Conservation (phyloP, 1,284 basidiomycete genomes). For the Meira miltonrushii region DNA sequence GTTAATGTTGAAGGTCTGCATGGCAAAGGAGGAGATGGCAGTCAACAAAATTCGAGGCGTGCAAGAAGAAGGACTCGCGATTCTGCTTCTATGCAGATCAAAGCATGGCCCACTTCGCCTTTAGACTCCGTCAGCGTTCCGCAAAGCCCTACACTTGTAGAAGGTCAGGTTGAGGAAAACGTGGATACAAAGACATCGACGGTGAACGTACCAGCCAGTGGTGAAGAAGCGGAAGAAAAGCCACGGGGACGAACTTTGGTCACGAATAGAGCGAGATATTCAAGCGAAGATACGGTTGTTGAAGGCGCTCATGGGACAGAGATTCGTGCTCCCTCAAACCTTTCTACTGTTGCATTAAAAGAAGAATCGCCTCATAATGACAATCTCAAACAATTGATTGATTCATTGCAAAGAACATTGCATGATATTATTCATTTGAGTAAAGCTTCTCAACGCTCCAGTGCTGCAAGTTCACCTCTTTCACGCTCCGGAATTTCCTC, state of each 20-base stretch:
- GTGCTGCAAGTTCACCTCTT: background rate
- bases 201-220: background rate
- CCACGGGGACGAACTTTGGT: background rate
- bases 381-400: conserved; percentile 4
- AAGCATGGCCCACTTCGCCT: background rate
- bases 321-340: background rate
- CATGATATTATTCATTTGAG: background rate
- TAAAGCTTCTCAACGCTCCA: background rate
- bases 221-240: background rate
- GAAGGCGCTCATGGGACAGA: background rate
- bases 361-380: conserved; percentile 22
- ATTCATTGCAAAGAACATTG: conserved; percentile 1
- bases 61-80: background rate
- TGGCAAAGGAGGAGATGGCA: background rate
- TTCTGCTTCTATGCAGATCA: background rate
- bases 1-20: background rate
- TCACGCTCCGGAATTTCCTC: background rate
- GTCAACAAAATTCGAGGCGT: no score
- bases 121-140: background rate
- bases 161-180: no score
- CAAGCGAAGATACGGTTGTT: no score
- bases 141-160: no score
- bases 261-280: no score
- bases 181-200: background rate
- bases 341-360: conserved; percentile 8